Evolutionary conservation across 1,284 basidiomycete species (phyloP).

Genomic region (Marasmius oreades): DNA sequence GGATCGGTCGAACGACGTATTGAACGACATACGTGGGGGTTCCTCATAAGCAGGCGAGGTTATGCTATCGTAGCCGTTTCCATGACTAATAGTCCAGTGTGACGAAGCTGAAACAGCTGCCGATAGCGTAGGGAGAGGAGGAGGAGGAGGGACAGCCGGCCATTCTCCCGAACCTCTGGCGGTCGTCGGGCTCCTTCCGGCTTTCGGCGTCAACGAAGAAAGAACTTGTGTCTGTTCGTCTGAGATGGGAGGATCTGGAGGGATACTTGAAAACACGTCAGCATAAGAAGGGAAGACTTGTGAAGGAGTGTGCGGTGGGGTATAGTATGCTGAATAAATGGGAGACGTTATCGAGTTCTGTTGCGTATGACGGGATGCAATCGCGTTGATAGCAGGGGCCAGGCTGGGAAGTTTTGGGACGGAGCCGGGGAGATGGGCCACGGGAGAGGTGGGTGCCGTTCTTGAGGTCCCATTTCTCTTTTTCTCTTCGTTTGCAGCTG

Average conservation of each 20-base stretch:
- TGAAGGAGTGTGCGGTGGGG: slow-evolving; percentile 56
- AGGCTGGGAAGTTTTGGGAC: neutral
- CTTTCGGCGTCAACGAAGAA: neutral
- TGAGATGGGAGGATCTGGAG: neutral
- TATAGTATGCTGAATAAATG: slow-evolving; percentile 37
- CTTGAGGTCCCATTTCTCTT: neutral
- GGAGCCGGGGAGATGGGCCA: neutral
- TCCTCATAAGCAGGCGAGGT: neutral
- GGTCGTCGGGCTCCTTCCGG: neutral
- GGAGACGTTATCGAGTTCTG: neutral
- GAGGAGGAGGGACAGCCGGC: neutral
- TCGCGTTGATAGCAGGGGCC: neutral
- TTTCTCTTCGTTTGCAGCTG: neutral
- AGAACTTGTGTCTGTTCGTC: neutral
- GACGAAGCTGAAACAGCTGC: neutral
- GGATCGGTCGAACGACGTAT: slow-evolving; percentile 2
- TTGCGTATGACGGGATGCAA: neutral
- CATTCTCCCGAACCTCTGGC: neutral
- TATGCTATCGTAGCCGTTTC: neutral
- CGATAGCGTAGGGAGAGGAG: neutral
- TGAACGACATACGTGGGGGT: slow-evolving; percentile 2
- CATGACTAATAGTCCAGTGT: neutral
- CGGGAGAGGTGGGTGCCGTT: neutral
- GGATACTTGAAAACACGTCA: neutral
- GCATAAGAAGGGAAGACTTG: slow-evolving; percentile 25